These are phyloP conservation scores for Moricandia moricandioides DNA, from an alignment of 345 rosid genomes.

Conservation along the genomic window DNA sequence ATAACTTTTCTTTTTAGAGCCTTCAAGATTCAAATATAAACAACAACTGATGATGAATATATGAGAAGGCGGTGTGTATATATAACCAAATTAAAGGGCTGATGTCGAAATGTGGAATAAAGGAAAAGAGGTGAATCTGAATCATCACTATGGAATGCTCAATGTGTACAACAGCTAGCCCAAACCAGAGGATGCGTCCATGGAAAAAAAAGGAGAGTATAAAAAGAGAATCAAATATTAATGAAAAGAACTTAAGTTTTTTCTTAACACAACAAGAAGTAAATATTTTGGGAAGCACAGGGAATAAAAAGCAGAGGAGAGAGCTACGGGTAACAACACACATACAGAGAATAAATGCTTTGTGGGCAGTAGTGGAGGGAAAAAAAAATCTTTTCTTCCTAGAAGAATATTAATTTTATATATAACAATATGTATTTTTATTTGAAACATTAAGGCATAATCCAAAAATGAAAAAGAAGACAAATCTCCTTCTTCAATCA, in stretches of 20 bases:
- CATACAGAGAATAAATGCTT: constrained; percentile 67
- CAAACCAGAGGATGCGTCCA: constrained; percentile 50
- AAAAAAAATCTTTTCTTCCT: constrained; percentile 24
- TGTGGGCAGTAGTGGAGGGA: constrained; percentile 48
- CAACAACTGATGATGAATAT: constrained; percentile 21
- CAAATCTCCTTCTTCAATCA: constrained; percentile 47
- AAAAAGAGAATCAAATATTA: constrained; percentile 31
- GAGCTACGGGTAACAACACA: constrained; percentile 20
- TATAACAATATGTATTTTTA: constrained; percentile 35
- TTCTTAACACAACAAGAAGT: constrained; percentile 34
- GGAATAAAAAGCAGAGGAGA: constrained; percentile 38
- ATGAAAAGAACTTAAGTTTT: background rate
- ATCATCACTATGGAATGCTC: constrained; percentile 37
- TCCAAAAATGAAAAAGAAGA: constrained; percentile 45
- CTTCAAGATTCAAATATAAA: constrained; percentile 5
- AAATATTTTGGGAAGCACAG: constrained; percentile 44
- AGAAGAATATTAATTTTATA: constrained; percentile 19
- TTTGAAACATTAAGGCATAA: constrained; percentile 57
- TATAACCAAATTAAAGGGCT: constrained; percentile 41
- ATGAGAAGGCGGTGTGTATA: constrained; percentile 37
- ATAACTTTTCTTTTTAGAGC: background rate
- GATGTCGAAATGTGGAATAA: constrained; percentile 52
- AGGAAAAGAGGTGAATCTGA: constrained; percentile 47
- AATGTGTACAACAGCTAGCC: constrained; percentile 53
- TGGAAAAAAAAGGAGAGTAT: constrained; percentile 39